A percentile compares a stretch with the other conserved stretches of the same genome.
Conservation (phyloP, 805 yeast species). For the Yarrowia sp. region DNA sequence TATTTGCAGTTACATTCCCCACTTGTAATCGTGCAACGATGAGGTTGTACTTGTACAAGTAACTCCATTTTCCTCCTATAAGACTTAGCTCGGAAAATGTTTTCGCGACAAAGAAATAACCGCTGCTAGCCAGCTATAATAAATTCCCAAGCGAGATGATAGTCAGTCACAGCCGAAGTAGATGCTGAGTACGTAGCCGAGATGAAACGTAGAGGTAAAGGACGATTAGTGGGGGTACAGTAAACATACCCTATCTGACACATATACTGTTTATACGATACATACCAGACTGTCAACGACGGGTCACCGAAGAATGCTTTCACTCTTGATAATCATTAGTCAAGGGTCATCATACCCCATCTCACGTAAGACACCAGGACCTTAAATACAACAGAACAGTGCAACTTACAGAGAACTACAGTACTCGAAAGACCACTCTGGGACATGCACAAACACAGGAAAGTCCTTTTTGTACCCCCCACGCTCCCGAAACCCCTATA, state of each 20-base stretch:
- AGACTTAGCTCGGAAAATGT: background rate
- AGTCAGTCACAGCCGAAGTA: background rate
- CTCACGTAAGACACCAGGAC: too few species aligned
- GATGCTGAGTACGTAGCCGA: background rate
- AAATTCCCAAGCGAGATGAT: background rate
- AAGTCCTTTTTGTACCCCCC: background rate
- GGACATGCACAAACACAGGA: background rate
- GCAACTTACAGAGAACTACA: background rate
- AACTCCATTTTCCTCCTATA: background rate
- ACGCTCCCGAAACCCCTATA: background rate
- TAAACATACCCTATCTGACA: too few species aligned
- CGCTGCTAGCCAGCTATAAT: background rate
- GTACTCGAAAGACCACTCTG: background rate
- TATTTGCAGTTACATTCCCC: too few species aligned
- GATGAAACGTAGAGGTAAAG: background rate
- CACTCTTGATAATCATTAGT: too few species aligned
- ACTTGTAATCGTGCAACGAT: too few species aligned
- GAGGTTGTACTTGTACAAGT: too few species aligned
- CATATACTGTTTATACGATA: background rate
- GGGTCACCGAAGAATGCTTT: too few species aligned
- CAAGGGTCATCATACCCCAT: too few species aligned
- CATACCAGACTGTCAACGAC: background rate
- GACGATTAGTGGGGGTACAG: background rate
- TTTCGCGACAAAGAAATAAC: constrained; percentile 12
- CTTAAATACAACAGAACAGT: background rate